phyloP scores from a whole-genome alignment of 208 protist genomes.

The Acanthamoeba quina region DNA sequence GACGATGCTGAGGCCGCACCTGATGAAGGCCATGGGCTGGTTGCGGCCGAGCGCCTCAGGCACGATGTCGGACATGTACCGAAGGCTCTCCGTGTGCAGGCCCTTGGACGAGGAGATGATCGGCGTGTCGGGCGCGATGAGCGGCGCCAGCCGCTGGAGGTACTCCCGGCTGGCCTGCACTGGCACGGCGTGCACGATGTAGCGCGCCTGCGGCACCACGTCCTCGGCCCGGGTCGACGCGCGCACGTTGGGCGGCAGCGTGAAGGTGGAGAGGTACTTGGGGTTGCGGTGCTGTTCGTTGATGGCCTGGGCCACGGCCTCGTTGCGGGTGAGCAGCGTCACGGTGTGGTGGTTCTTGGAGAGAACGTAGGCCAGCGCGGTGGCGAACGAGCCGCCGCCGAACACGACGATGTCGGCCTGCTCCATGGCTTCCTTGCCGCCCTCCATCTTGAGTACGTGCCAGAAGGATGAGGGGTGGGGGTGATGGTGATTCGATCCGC shows the following conservation, averaged over 20 bases:
- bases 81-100: slow-evolving; percentile 68
- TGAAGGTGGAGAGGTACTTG: slow-evolving; percentile 55
- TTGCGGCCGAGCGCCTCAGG: slow-evolving; percentile 50
- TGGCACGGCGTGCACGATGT: slow-evolving; percentile 75
- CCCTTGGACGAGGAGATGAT: slow-evolving; percentile 80
- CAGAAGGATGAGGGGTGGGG: slow-evolving; percentile 33
- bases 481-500: neutral
- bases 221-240: slow-evolving; percentile 56
- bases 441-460: slow-evolving; percentile 38
- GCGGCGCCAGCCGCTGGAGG: slow-evolving; percentile 12
- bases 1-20: neutral
- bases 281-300: slow-evolving; percentile 76
- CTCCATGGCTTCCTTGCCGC: neutral
- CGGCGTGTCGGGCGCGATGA: slow-evolving; percentile 70
- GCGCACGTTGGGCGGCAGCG: slow-evolving; percentile 38
- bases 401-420: slow-evolving; percentile 74
- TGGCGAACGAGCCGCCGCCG: slow-evolving; percentile 79
- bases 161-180: slow-evolving; percentile 70
- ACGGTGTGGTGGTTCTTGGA: slow-evolving; percentile 69
- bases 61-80: slow-evolving; percentile 64
- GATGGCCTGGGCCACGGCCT: slow-evolving; percentile 27
- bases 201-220: slow-evolving; percentile 18
- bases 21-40: slow-evolving; percentile 72
- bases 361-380: slow-evolving; percentile 59
- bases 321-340: slow-evolving; percentile 66